These are phyloP conservation scores for Penicillium atrosanguineum DNA, from an alignment of 495 filamentous ascomycete species.

Conservation along the genomic window DNA sequence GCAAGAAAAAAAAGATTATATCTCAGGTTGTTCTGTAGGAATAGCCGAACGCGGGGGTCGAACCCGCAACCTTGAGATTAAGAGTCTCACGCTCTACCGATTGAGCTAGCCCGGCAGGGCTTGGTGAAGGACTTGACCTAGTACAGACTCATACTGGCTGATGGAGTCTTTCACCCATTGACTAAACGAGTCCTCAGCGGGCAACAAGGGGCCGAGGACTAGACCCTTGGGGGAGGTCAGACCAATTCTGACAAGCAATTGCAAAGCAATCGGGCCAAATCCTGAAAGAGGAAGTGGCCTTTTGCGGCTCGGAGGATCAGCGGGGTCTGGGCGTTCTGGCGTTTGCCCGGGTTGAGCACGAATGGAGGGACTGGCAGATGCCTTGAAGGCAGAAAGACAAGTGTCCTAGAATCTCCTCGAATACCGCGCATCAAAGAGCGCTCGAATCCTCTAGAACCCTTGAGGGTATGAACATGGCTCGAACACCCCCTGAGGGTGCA, in stretches of 20 bases:
- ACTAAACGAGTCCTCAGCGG: background rate
- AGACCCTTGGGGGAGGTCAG: background rate
- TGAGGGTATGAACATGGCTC: background rate
- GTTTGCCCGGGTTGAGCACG: conserved; percentile 1
- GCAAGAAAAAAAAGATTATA: conserved; percentile 14
- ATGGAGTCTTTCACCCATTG: background rate
- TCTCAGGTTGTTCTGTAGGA: conserved; percentile 19
- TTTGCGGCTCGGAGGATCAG: background rate
- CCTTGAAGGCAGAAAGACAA: conserved; percentile 8
- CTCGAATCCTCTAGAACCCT: background rate
- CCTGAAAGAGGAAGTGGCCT: background rate
- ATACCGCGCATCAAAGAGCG: background rate
- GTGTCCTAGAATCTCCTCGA: background rate
- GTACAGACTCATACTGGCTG: background rate
- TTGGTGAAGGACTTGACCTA: conserved; percentile 15
- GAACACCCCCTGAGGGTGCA: background rate
- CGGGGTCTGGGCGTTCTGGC: conserved; percentile 8
- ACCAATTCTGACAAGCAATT: background rate
- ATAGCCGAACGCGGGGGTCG: conserved; percentile 57
- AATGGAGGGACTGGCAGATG: background rate
- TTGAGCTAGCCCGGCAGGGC: conserved; percentile 53
- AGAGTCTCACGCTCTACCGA: conserved; percentile 61
- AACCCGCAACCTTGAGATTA: conserved; percentile 62
- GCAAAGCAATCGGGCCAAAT: background rate
- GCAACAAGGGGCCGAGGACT: background rate